phyloP scores from a whole-genome alignment of 768 basidiomycete species.

The Sporobolomyces phaffii region DNA sequence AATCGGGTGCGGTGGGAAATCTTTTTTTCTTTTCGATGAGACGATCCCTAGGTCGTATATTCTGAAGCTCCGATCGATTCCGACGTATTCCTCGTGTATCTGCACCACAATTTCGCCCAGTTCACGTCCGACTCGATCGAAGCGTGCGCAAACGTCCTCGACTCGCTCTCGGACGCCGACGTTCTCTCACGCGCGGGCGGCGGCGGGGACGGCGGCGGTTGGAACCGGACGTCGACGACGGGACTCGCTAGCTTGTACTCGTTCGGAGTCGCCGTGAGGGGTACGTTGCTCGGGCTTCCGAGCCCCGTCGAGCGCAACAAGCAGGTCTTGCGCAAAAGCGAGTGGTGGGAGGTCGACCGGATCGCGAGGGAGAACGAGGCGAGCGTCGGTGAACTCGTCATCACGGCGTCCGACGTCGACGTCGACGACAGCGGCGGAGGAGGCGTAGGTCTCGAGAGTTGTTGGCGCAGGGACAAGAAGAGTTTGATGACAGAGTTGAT shows the following conservation, averaged over 20 bases:
- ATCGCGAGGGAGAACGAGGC: conserved; percentile 28
- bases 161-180: conserved; percentile 73
- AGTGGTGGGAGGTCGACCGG: conserved; percentile 61
- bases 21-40: not conserved
- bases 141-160: conserved; percentile 62
- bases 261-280: conserved; percentile 77
- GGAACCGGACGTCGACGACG: no score
- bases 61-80: conserved; percentile 86
- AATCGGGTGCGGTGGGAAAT: no score
- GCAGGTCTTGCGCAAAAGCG: conserved; percentile 82
- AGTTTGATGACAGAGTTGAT: conserved; percentile 13
- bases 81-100: conserved; percentile 76
- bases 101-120: conserved; percentile 87
- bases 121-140: conserved; percentile 69
- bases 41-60: conserved; percentile 66
- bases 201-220: no score
- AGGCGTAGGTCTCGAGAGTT: not conserved
- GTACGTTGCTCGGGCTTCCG: conserved; percentile 78
- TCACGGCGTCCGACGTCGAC: not conserved
- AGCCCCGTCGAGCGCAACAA: conserved; percentile 69
- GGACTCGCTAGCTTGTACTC: no score
- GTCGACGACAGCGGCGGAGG: not conserved
- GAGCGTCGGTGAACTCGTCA: conserved; percentile 13
- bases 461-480: not conserved
- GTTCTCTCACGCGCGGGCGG: no score